A percentile compares a stretch with the other conserved stretches of the same genome.
Conservation (phyloP, 129 eudicot genomes). For the Flaveria bidentis region DNA sequence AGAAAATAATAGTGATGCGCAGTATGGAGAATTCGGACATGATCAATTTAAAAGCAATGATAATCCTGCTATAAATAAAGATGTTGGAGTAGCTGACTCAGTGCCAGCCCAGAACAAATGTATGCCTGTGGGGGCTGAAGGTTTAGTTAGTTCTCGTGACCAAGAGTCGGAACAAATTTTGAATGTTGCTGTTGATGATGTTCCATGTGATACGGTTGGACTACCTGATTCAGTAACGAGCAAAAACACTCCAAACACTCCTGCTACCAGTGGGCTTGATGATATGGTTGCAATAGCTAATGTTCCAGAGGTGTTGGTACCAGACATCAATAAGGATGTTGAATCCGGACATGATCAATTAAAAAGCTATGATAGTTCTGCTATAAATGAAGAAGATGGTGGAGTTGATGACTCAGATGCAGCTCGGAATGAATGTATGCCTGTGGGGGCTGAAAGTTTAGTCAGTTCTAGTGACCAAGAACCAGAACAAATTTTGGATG, state of each 20-base stretch:
- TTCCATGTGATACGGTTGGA: constrained; percentile 25
- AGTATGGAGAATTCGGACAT: constrained; percentile 18
- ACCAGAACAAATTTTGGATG: constrained; percentile 13
- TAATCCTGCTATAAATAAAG: neutral
- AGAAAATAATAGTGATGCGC: constrained; percentile 14
- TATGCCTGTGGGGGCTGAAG: constrained; percentile 22
- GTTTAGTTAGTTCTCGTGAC: neutral
- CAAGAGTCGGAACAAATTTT: constrained; percentile 9
- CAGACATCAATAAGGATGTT: constrained; percentile 22
- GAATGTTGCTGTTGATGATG: constrained; percentile 22
- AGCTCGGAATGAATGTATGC: constrained; percentile 18
- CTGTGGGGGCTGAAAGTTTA: constrained; percentile 16
- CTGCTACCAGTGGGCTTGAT: constrained; percentile 4
- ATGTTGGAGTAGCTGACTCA: constrained; percentile 20
- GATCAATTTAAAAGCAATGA: constrained; percentile 16
- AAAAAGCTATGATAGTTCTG: neutral
- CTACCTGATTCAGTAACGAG: neutral
- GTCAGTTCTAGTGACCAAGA: constrained; percentile 1
- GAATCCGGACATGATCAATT: constrained; percentile 22
- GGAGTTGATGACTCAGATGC: constrained; percentile 24
- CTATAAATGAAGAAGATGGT: constrained; percentile 2
- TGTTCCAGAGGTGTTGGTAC: neutral
- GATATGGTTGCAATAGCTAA: neutral
- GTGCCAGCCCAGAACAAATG: constrained; percentile 22
- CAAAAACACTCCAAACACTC: constrained; percentile 23